Percentiles rank a stretch among this genome's conserved stretches.
Conservation (phyloP, 2,329 filamentous ascomycete genomes). For the Curvularia lunata region DNA sequence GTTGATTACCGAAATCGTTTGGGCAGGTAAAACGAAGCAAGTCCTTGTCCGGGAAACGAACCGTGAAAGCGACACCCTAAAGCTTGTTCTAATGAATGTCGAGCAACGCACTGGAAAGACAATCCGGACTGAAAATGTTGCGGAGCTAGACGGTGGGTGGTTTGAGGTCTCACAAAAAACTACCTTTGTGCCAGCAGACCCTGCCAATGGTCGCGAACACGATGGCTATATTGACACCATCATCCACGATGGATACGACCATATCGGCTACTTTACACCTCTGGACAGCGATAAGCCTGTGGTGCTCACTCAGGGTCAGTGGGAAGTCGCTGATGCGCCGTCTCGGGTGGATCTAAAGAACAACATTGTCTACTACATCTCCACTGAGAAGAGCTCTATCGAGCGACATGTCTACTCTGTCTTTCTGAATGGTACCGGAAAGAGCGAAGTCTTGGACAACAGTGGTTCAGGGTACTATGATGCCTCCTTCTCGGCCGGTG, state of each 20-base stretch:
- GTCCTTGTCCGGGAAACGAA: constrained; percentile 92
- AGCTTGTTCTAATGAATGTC: constrained; percentile 85
- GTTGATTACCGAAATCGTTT: constrained; percentile 90
- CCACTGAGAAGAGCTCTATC: constrained; percentile 84
- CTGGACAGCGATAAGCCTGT: constrained; percentile 81
- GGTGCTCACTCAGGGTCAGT: constrained; percentile 84
- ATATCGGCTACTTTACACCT: constrained; percentile 91
- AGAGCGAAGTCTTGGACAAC: constrained; percentile 76
- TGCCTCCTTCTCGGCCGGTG: constrained; percentile 81
- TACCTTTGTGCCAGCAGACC: constrained; percentile 83
- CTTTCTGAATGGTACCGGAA: constrained; percentile 76
- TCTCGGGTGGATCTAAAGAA: constrained; percentile 82
- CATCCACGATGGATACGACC: constrained; percentile 84
- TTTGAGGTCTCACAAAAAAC: constrained; percentile 92
- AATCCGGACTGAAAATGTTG: constrained; percentile 79
- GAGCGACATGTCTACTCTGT: constrained; percentile 93
- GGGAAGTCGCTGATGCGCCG: constrained; percentile 89
- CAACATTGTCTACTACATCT: constrained; percentile 89
- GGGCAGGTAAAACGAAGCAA: constrained; percentile 76
- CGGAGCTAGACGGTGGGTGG: constrained; percentile 92
- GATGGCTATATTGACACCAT: constrained; percentile 95
- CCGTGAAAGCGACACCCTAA: constrained; percentile 88
- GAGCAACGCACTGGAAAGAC: constrained; percentile 73
- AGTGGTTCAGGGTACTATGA: constrained; percentile 77
- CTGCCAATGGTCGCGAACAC: constrained; percentile 72